Base-by-base conservation (phyloP, 73 alveolate species). In the Paramecium sonneborni region DNA sequence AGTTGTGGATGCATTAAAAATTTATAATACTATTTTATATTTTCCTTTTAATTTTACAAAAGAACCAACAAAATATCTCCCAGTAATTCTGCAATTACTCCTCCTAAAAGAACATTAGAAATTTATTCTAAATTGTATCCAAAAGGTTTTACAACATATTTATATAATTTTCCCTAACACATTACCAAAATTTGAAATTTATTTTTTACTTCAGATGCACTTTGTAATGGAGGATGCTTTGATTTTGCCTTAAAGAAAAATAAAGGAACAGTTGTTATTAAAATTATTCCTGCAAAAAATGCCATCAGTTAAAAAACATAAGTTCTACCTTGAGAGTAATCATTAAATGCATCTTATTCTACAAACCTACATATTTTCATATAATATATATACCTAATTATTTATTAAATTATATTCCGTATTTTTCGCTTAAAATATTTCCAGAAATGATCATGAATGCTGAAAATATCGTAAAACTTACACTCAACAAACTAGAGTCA, bases 371-470 rank as follows among this genome's bases (percentile, higher is more conserved):
- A 20, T n/a, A n/a, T 38, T 2, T 10, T 41, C 15, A 8, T 18
- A 21, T 26, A 8, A 18, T 26, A 24, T 32, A 26, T 38, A 76
- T 76, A 24, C 88, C 88, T 38, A 76, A 38, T 41, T 76, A 34
- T 12, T 34, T 41, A 39, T 12, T 37, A 21, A 10, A 24, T 76
- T 32, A 24, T 38, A 76, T 76, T 76, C 88, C 88, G 69, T 76
- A 76, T 41, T 76, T 76, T 76, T 76, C 88, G 44, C 69, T 76
- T 24, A 76, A 24, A 18, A 76, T 76, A 76, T 76, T 76, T 41
- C 88, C 88, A 12, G 88, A 70, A 38, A 76, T 76, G 32, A 76
- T 76, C 88, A 76, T 76, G 3, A 76, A 15, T 38, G 88, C 88
- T 76, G 88, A 76, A 39, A 76, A 76, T 38, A 76, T 12, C 15